phyloP scores from a whole-genome alignment of 345 rosid genomes.

The Psidium friedrichsthalianum region DNA sequence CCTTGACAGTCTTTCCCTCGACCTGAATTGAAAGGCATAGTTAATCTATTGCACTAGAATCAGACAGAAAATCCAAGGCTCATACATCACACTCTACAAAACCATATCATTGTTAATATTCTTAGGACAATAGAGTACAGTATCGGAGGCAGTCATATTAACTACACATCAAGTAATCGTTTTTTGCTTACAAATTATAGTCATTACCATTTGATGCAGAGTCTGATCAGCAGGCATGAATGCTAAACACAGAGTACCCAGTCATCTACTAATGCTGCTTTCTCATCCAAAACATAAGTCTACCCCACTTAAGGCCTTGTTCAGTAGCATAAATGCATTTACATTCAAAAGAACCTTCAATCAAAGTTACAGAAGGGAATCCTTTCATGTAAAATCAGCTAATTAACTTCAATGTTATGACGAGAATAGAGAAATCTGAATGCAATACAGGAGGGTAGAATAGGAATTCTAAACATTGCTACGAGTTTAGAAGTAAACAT shows the following conservation, averaged over 20 bases:
- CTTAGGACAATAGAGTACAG: neutral
- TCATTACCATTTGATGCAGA: neutral
- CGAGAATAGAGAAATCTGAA: neutral
- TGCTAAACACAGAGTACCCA: neutral
- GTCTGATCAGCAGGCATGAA: neutral
- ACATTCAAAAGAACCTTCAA: neutral
- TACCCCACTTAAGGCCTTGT: neutral
- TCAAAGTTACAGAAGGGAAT: neutral
- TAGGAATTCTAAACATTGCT: neutral
- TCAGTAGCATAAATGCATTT: neutral
- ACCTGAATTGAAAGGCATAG: conserved; percentile 5
- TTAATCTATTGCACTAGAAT: neutral
- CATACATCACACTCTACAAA: neutral
- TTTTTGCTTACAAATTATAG: neutral
- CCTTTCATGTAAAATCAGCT: neutral
- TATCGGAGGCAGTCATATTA: neutral
- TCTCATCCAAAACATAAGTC: neutral
- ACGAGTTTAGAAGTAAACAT: neutral
- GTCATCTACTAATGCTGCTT: neutral
- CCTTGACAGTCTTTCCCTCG: conserved; percentile 18
- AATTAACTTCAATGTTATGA: neutral
- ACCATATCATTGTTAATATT: neutral
- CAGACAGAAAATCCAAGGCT: neutral
- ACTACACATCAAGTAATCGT: neutral
- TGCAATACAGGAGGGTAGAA: neutral